Conservation (phyloP, 441 rosid genomes). For the Eutrema salsugineum region DNA sequence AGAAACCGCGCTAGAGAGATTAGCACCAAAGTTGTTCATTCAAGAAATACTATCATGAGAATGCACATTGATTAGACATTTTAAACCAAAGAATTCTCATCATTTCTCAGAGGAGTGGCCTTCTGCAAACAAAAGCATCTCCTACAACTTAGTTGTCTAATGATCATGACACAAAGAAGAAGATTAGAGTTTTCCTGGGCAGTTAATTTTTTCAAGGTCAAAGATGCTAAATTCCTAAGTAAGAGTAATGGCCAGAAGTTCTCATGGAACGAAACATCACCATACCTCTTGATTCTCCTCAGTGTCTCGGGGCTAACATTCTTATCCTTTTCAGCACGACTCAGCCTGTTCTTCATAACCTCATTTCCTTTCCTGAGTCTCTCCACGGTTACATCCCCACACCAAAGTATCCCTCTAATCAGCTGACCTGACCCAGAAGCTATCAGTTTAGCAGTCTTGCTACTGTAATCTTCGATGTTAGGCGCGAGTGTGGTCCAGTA, state of each 20-base stretch:
- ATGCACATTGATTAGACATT: background rate
- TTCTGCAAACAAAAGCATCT: background rate
- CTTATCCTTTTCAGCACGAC: constrained; percentile 33
- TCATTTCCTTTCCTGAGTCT: constrained; percentile 71
- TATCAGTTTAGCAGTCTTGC: constrained; percentile 59
- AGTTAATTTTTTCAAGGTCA: background rate
- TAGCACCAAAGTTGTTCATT: background rate
- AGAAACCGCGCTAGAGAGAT: too few species aligned
- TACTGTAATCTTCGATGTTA: constrained; percentile 85
- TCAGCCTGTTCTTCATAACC: constrained; percentile 54
- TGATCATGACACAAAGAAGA: background rate
- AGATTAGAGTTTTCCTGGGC: background rate
- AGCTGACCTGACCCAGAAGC: constrained; percentile 89
- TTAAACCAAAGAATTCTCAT: background rate
- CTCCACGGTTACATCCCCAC: constrained; percentile 90
- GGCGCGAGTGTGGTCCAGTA: constrained; percentile 97
- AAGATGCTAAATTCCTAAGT: background rate
- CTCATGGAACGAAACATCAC: background rate
- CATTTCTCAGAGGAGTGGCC: background rate
- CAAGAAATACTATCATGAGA: background rate
- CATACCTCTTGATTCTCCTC: constrained; percentile 75
- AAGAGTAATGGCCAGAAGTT: background rate
- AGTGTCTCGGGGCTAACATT: constrained; percentile 65
- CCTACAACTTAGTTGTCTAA: background rate
- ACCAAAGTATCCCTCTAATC: constrained; percentile 84